Evolutionary conservation across 805 yeast genomes (phyloP).

Genomic region (Candida chilensis): DNA sequence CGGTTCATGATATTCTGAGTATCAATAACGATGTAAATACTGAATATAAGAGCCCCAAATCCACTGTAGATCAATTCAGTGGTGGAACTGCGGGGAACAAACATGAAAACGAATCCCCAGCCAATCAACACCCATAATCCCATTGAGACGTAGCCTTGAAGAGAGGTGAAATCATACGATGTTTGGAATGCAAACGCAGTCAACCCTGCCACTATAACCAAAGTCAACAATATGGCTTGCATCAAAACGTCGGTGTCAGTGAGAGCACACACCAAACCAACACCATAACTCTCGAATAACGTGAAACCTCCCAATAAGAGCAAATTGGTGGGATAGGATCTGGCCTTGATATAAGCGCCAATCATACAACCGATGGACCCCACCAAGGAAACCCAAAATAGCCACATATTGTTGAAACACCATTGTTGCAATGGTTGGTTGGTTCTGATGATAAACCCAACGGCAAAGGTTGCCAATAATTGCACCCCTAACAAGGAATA

Average conservation of each 20-base stretch:
- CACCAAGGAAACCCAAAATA: constrained; percentile 43
- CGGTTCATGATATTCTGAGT: constrained; percentile 74
- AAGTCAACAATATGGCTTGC: constrained; percentile 64
- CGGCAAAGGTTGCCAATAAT: constrained; percentile 48
- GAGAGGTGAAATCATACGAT: constrained; percentile 62
- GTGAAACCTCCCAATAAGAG: constrained; percentile 60
- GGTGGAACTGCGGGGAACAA: constrained; percentile 51
- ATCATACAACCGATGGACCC: constrained; percentile 60
- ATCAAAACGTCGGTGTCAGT: constrained; percentile 57
- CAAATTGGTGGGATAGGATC: constrained; percentile 62
- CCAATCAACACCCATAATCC: constrained; percentile 64
- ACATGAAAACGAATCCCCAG: constrained; percentile 59
- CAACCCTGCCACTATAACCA: constrained; percentile 66
- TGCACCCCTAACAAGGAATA: constrained; percentile 65
- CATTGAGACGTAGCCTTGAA: constrained; percentile 48
- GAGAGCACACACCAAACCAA: constrained; percentile 59
- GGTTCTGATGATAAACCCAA: constrained; percentile 41
- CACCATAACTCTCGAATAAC: constrained; percentile 59
- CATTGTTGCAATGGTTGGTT: constrained; percentile 38
- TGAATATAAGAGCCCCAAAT: constrained; percentile 66
- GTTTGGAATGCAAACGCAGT: constrained; percentile 72
- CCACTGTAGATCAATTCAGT: constrained; percentile 60
- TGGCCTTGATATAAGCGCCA: constrained; percentile 53
- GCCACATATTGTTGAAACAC: constrained; percentile 51
- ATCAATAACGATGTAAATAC: constrained; percentile 67